Evolutionary conservation across 495 filamentous ascomycete genomes (phyloP).

Genomic region (Aspergillus nanangensis): DNA sequence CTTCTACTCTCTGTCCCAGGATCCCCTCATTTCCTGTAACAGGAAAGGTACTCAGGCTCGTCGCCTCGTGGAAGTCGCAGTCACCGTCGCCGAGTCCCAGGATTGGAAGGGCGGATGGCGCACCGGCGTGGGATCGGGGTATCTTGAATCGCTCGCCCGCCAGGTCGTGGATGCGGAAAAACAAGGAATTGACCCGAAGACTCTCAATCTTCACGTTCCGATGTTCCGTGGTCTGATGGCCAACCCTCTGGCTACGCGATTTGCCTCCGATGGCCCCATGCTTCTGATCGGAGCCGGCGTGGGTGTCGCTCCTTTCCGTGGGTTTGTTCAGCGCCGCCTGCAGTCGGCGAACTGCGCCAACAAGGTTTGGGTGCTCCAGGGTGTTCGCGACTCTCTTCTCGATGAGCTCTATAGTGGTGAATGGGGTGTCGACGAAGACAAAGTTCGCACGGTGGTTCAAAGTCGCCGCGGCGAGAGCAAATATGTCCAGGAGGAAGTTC

Average conservation of each 20-base stretch:
- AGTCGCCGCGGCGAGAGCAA: slow-evolving; percentile 70
- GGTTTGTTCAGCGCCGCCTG: slow-evolving; percentile 91
- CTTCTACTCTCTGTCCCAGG: slow-evolving; percentile 96
- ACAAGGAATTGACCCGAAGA: slow-evolving; percentile 43
- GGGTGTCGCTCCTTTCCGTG: slow-evolving; percentile 93
- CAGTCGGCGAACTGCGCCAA: slow-evolving; percentile 97
- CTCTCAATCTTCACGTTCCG: slow-evolving; percentile 67
- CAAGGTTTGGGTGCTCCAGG: slow-evolving; percentile 98
- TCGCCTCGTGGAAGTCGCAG: slow-evolving; percentile 88
- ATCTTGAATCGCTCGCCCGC: slow-evolving; percentile 75
- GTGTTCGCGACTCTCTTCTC: slow-evolving; percentile 84
- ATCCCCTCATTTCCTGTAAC: slow-evolving; percentile 78
- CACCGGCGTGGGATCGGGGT: slow-evolving; percentile 74
- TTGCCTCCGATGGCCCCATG: slow-evolving; percentile 91
- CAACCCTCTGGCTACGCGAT: slow-evolving; percentile 87
- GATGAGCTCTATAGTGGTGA: slow-evolving; percentile 96
- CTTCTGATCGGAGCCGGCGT: slow-evolving; percentile 94
- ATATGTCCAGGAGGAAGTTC: slow-evolving; percentile 85
- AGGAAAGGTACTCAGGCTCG: slow-evolving; percentile 63
- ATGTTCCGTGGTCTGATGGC: slow-evolving; percentile 99
- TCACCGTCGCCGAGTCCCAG: slow-evolving; percentile 81
- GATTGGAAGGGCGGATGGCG: slow-evolving; percentile 71
- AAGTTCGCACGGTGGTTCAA: slow-evolving; percentile 92
- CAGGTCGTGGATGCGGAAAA: slow-evolving; percentile 61
- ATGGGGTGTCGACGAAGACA: slow-evolving; percentile 88